Percentiles rank a stretch among this genome's conserved stretches.
Evolutionary conservation across 2,329 filamentous ascomycete genomes (phyloP).

Genomic region (Aspergillus sp.): DNA sequence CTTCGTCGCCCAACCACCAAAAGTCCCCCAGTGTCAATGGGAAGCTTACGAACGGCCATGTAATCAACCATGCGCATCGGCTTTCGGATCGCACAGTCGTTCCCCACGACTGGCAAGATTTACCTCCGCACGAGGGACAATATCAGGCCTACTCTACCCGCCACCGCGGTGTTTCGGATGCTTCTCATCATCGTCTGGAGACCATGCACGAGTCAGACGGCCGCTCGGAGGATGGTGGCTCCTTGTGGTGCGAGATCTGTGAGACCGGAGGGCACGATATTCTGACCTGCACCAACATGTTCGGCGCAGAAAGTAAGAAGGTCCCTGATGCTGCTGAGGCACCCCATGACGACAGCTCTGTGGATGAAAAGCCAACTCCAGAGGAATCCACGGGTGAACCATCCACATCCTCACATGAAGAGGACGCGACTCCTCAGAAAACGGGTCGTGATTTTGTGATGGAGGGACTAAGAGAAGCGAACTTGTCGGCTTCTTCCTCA

Average conservation of each 20-base stretch:
- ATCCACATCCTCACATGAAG: slow-evolving; percentile 16
- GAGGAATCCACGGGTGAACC: slow-evolving; percentile 17
- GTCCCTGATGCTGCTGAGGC: slow-evolving; percentile 17
- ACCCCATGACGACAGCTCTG: slow-evolving; percentile 14
- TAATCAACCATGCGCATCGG: slow-evolving; percentile 39
- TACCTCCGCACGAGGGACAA: slow-evolving; percentile 26
- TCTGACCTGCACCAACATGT: slow-evolving; percentile 90
- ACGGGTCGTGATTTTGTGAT: slow-evolving; percentile 45
- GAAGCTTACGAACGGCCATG: slow-evolving; percentile 28
- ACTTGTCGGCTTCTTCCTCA: slow-evolving; percentile 38
- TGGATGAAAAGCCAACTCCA: slow-evolving; percentile 21
- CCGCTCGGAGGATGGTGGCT: slow-evolving; percentile 71
- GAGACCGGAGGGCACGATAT: slow-evolving; percentile 92
- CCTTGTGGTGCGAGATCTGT: slow-evolving; percentile 92
- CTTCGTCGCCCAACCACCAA: slow-evolving; percentile 35
- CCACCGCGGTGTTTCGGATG: slow-evolving; percentile 29
- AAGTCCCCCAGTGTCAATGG: slow-evolving; percentile 32
- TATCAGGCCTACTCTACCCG: slow-evolving; percentile 29
- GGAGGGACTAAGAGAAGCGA: slow-evolving; percentile 46
- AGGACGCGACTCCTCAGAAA: slow-evolving; percentile 33
- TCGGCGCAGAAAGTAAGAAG: slow-evolving; percentile 48
- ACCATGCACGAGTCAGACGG: slow-evolving; percentile 45
- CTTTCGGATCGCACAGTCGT: slow-evolving; percentile 48
- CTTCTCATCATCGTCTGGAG: slow-evolving; percentile 36
- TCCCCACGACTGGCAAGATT: slow-evolving; percentile 44